A percentile compares a stretch with the other conserved stretches of the same genome.
These are phyloP conservation scores for Wickerhamomyces xylosicus DNA, from an alignment of 805 yeast genomes.

Conservation along the genomic window DNA sequence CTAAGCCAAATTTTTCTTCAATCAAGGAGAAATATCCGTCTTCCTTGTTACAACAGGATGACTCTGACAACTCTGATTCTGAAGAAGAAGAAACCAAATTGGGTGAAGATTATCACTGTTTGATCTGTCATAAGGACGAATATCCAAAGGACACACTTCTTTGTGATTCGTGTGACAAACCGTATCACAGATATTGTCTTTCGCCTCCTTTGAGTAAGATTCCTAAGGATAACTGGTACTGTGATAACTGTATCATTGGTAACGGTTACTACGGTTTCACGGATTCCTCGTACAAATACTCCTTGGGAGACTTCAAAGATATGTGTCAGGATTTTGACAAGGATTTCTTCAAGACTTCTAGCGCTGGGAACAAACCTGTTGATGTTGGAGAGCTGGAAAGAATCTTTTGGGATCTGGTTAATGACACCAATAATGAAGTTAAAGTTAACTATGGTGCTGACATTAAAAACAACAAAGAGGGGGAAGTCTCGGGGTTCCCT, in stretches of 20 bases:
- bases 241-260: conserved; percentile 77
- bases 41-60: conserved; percentile 20
- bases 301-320: conserved; percentile 49
- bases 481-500: conserved; percentile 72
- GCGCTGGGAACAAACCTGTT: conserved; percentile 17
- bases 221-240: conserved; percentile 65
- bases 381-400: conserved; percentile 39
- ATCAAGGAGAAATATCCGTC: conserved; percentile 20
- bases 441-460: conserved; percentile 81
- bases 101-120: conserved; percentile 24
- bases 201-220: conserved; percentile 39
- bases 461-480: conserved; percentile 54
- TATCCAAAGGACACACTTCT: conserved; percentile 38
- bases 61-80: conserved; percentile 16
- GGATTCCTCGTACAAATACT: conserved; percentile 45
- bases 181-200: conserved; percentile 63
- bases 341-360: conserved; percentile 26
- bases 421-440: conserved; percentile 26
- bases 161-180: conserved; percentile 69
- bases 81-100: conserved; percentile 10
- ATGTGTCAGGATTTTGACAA: conserved; percentile 41
- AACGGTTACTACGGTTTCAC: conserved; percentile 86
- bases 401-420: conserved; percentile 56
- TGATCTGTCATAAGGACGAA: conserved; percentile 36
- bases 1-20: conserved; percentile 15